Percentiles rank a stretch among this genome's conserved stretches.
These are phyloP conservation scores for Epichloe brachyelytri DNA, from an alignment of 2,329 filamentous ascomycete genomes.

Conservation along the genomic window DNA sequence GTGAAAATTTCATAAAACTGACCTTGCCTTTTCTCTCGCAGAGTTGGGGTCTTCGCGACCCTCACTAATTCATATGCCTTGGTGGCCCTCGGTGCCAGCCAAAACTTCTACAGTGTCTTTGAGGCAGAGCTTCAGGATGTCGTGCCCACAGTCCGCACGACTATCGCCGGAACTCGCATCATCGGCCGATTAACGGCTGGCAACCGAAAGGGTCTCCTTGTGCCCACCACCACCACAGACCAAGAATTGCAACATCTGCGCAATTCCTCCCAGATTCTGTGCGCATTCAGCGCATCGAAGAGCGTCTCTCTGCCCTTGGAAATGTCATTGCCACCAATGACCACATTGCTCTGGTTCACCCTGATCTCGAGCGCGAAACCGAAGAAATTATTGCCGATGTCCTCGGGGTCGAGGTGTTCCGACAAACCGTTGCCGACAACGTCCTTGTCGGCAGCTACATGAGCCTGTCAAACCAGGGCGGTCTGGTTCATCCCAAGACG, in stretches of 20 bases:
- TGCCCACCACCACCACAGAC: slow-evolving; percentile 91
- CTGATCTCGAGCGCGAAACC: slow-evolving; percentile 91
- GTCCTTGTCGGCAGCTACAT: slow-evolving; percentile 96
- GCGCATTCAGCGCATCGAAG: slow-evolving; percentile 95
- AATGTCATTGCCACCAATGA: slow-evolving; percentile 97
- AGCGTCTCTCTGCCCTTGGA: slow-evolving; percentile 85
- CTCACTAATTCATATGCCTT: slow-evolving; percentile 96
- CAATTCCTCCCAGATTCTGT: slow-evolving; percentile 87
- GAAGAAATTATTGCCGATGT: slow-evolving; percentile 98
- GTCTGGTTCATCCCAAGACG: slow-evolving; percentile 94
- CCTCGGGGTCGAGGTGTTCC: slow-evolving; percentile 75
- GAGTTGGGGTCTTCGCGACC: slow-evolving; percentile 91
- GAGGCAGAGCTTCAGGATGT: slow-evolving; percentile 96
- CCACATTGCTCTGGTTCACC: slow-evolving; percentile 91
- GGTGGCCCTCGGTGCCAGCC: slow-evolving; percentile 84
- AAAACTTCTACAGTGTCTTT: slow-evolving; percentile 99
- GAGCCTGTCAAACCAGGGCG: slow-evolving; percentile 88
- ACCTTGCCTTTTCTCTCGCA: slow-evolving; percentile 22
- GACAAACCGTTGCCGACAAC: slow-evolving; percentile 93
- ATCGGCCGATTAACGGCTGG: slow-evolving; percentile 90
- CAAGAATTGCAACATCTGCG: slow-evolving; percentile 96
- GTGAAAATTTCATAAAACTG: not conserved
- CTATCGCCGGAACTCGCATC: slow-evolving; percentile 92
- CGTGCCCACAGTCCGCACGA: slow-evolving; percentile 91
- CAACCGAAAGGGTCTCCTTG: slow-evolving; percentile 92